These are phyloP conservation scores for Fulvia fulva DNA, from an alignment of 2,329 filamentous ascomycete species.

Conservation along the genomic window DNA sequence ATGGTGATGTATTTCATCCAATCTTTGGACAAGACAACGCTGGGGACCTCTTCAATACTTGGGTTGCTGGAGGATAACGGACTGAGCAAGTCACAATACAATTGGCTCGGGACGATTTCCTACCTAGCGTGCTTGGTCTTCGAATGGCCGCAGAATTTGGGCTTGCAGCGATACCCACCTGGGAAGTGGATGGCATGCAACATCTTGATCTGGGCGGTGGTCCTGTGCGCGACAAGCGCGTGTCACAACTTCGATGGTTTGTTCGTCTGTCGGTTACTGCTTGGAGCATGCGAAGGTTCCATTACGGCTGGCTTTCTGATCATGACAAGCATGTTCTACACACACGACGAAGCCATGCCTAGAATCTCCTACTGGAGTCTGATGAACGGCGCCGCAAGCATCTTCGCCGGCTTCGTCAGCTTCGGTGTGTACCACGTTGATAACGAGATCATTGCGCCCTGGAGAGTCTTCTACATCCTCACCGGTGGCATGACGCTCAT, in stretches of 20 bases:
- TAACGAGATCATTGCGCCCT: conserved; percentile 48
- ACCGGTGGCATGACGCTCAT: conserved; percentile 41
- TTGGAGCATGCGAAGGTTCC: conserved; percentile 53
- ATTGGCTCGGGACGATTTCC: conserved; percentile 60
- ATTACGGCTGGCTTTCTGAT: conserved; percentile 37
- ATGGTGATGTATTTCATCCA: conserved; percentile 42
- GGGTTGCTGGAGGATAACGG: conserved; percentile 53
- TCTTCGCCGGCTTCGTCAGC: conserved; percentile 10
- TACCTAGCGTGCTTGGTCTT: conserved; percentile 62
- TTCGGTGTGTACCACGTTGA: conserved; percentile 55
- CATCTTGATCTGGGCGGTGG: conserved; percentile 73
- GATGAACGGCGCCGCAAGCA: conserved; percentile 13
- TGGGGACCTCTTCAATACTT: conserved; percentile 42
- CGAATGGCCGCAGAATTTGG: conserved; percentile 59
- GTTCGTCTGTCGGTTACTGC: conserved; percentile 57
- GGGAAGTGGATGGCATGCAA: conserved; percentile 60
- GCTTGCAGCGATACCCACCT: conserved; percentile 54
- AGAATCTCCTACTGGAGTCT: conserved; percentile 12
- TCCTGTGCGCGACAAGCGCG: conserved; percentile 65
- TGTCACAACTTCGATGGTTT: conserved; percentile 48
- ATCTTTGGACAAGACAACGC: conserved; percentile 43
- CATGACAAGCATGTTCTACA: conserved; percentile 46
- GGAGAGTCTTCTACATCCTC: conserved; percentile 54
- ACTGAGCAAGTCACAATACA: conserved; percentile 53
- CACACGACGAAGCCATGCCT: conserved; percentile 52